phyloP scores from a whole-genome alignment of 768 basidiomycete genomes.

The Russula griseocarnosa region DNA sequence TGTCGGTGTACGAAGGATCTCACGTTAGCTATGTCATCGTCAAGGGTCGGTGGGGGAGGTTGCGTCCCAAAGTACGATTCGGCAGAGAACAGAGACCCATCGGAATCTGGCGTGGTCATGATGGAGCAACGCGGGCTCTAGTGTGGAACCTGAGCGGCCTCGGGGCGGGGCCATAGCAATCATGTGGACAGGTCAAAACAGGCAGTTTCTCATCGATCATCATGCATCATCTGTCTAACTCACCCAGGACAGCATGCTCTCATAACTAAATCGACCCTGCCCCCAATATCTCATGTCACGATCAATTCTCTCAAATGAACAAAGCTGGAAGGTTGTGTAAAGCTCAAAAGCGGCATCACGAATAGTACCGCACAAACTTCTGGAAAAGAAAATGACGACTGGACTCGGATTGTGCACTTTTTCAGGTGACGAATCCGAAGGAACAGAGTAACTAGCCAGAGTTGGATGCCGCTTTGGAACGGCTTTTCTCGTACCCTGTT shows the following conservation, averaged over 20 bases:
- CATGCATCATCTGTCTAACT: background rate
- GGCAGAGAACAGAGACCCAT: conserved; percentile 57
- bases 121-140: background rate
- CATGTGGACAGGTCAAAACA: background rate
- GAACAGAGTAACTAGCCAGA: background rate
- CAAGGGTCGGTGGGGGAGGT: conserved; percentile 66
- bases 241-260: background rate
- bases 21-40: conserved; percentile 61
- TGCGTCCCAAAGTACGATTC: conserved; percentile 91
- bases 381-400: background rate
- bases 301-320: background rate
- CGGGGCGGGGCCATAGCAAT: background rate
- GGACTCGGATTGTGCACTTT: too few species aligned
- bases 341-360: background rate
- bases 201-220: too few species aligned
- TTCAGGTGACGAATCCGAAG: background rate
- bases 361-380: background rate
- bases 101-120: conserved; percentile 15
- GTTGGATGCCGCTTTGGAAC: background rate
- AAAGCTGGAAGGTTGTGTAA: background rate
- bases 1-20: conserved; percentile 70
- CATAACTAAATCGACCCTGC: background rate
- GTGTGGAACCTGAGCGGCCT: background rate
- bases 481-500: background rate
- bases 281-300: background rate